phyloP scores from a whole-genome alignment of 768 basidiomycete species.

The Naematelia encephala region DNA sequence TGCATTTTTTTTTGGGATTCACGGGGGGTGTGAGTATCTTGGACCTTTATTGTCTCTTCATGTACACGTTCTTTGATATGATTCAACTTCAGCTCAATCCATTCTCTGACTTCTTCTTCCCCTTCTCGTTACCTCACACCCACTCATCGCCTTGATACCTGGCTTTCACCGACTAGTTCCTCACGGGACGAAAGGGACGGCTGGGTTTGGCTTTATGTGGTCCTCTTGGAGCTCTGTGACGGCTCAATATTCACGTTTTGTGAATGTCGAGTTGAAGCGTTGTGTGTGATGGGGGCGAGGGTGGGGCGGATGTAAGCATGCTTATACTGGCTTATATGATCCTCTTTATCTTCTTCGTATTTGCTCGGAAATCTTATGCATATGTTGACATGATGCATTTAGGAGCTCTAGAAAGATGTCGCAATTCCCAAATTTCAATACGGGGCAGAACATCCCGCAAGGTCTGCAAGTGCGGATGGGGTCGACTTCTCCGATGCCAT shows the following conservation, averaged over 20 bases:
- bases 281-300: slow-evolving; percentile 19
- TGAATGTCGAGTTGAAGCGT: slow-evolving; percentile 9
- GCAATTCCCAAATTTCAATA: slow-evolving; percentile 20
- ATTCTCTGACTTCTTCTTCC: slow-evolving; percentile 42
- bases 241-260: slow-evolving; percentile 26
- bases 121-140: slow-evolving; percentile 14
- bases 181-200: slow-evolving; percentile 9
- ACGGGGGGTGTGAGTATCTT: slow-evolving; percentile 8
- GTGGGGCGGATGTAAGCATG: slow-evolving; percentile 22
- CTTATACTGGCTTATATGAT: slow-evolving; percentile 47
- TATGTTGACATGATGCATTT: slow-evolving; percentile 14
- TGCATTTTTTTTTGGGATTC: too few relatives aligned
- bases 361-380: slow-evolving; percentile 8
- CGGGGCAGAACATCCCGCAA: slow-evolving; percentile 1
- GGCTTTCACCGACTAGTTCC: slow-evolving; percentile 13
- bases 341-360: slow-evolving; percentile 9
- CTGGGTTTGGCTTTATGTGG: slow-evolving; percentile 16
- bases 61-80: slow-evolving; percentile 19
- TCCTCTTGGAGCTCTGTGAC: slow-evolving; percentile 1
- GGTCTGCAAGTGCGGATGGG: slow-evolving; percentile 3
- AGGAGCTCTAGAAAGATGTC: slow-evolving; percentile 20
- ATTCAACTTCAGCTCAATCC: slow-evolving; percentile 51
- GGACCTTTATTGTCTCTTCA: slow-evolving; percentile 2
- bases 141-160: slow-evolving; percentile 11
- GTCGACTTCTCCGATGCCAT: not conserved